phyloP scores from a whole-genome alignment of 352 stramenopile species.

The Hyaloperonospora arabidopsidis region DNA sequence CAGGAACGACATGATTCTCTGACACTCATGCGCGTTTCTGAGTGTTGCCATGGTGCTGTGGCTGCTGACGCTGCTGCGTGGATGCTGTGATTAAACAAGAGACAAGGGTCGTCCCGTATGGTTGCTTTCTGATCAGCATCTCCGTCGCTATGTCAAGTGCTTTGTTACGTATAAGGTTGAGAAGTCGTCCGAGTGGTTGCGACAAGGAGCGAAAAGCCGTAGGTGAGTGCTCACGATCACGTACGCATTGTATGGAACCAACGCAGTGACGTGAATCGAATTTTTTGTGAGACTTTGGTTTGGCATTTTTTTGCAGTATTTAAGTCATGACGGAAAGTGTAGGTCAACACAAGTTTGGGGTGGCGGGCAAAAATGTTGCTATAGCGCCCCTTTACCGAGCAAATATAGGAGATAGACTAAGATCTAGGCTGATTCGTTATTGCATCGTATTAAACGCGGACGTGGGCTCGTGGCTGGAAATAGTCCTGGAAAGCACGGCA shows the following conservation, averaged over 20 bases:
- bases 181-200: conserved; percentile 53
- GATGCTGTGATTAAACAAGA: conserved; percentile 18
- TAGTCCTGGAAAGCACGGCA: conserved; percentile 76
- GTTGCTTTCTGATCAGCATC: conserved; percentile 35
- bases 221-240: conserved; percentile 37
- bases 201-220: conserved; percentile 40
- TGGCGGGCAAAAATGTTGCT: conserved; percentile 60
- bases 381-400: conserved; percentile 66
- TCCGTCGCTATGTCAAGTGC: conserved; percentile 61
- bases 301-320: conserved; percentile 58
- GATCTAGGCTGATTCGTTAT: conserved; percentile 40
- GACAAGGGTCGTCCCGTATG: conserved; percentile 24
- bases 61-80: conserved; percentile 40
- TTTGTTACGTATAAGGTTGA: conserved; percentile 46
- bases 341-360: conserved; percentile 48
- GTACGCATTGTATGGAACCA: conserved; percentile 71
- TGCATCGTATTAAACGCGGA: conserved; percentile 39
- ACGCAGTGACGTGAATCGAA: conserved; percentile 74
- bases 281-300: conserved; percentile 75
- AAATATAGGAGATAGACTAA: conserved; percentile 62
- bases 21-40: conserved; percentile 47
- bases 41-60: conserved; percentile 57
- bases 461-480: conserved; percentile 51
- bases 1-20: conserved; percentile 36
- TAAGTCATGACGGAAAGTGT: conserved; percentile 75